These are phyloP conservation scores for Periconia macrospinosa DNA, from an alignment of 2,329 filamentous ascomycete genomes.

Conservation along the genomic window DNA sequence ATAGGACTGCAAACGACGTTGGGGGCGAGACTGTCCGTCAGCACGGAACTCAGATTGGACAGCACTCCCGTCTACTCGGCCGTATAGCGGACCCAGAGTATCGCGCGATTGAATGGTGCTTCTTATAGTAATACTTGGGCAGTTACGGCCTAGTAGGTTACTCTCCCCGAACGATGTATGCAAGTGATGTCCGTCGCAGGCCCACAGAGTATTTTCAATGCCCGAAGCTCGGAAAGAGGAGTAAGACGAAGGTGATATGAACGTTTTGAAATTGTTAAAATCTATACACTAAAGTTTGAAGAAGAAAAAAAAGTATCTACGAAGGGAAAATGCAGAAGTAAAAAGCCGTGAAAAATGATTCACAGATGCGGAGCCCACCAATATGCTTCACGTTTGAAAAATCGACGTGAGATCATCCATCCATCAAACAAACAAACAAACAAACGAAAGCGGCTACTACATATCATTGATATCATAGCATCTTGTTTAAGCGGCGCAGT, in stretches of 20 bases:
- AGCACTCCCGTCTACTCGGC: too few relatives aligned
- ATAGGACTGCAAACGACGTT: neutral
- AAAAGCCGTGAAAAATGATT: neutral
- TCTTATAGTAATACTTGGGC: too few relatives aligned
- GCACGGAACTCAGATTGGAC: too few relatives aligned
- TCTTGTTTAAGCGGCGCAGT: constrained; percentile 30
- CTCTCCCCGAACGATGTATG: too few relatives aligned
- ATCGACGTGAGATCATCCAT: neutral
- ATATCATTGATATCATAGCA: neutral
- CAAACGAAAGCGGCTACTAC: too few relatives aligned
- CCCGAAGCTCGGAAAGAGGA: neutral
- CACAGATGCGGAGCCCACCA: constrained; percentile 4
- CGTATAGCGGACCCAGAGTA: too few relatives aligned
- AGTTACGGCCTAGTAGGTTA: too few relatives aligned
- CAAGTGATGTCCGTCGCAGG: too few relatives aligned
- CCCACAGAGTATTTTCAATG: neutral
- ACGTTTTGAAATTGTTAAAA: neutral
- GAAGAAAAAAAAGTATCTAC: too few relatives aligned
- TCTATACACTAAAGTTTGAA: neutral
- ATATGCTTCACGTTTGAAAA: constrained; percentile 3
- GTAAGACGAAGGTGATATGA: neutral
- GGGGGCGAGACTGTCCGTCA: too few relatives aligned
- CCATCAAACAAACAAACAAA: neutral
- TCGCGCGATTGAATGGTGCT: too few relatives aligned
- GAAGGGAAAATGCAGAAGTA: too few relatives aligned